phyloP scores from a whole-genome alignment of 2,329 filamentous ascomycete genomes.

The Proliferodiscus dingleyae region DNA sequence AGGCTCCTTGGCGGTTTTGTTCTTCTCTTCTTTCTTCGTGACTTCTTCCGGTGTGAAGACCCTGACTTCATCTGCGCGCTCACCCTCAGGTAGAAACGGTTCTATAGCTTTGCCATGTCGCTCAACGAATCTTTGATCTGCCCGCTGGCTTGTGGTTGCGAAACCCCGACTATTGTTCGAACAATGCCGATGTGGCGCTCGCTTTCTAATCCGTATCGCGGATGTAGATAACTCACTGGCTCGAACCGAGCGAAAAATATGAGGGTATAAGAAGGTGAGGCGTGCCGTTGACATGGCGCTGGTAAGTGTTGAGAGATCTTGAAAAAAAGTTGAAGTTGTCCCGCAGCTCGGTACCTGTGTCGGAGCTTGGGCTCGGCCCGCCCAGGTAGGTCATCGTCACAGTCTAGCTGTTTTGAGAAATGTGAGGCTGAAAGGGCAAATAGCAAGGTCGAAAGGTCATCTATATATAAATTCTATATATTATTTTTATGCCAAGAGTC shows the following conservation, averaged over 20 bases:
- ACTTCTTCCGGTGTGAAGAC: constrained; percentile 13
- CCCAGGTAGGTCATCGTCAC: too few species aligned
- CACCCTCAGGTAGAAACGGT: constrained; percentile 37
- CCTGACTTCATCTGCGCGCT: constrained; percentile 22
- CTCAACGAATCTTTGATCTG: constrained; percentile 44
- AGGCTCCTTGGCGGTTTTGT: constrained; percentile 6
- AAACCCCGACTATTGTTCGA: constrained; percentile 30
- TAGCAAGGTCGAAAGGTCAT: neutral
- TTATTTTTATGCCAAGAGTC: constrained; percentile 51
- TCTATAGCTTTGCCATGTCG: constrained; percentile 59
- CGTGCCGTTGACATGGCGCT: constrained; percentile 53
- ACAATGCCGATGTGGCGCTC: constrained; percentile 23
- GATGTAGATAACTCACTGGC: constrained; percentile 39
- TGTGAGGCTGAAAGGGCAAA: neutral
- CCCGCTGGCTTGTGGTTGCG: constrained; percentile 32
- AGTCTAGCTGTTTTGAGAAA: neutral
- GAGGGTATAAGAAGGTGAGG: constrained; percentile 65
- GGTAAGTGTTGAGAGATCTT: neutral
- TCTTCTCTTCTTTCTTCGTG: constrained; percentile 6
- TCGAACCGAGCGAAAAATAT: constrained; percentile 54
- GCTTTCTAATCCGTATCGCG: constrained; percentile 27
- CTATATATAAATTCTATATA: neutral
- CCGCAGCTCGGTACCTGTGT: too few species aligned
- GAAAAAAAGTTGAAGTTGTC: neutral
- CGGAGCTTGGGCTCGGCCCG: neutral